A percentile compares a stretch with the other conserved stretches of the same genome.
These are phyloP conservation scores for Plenodomus biglobosus DNA, from an alignment of 2,329 filamentous ascomycete species.

Conservation along the genomic window DNA sequence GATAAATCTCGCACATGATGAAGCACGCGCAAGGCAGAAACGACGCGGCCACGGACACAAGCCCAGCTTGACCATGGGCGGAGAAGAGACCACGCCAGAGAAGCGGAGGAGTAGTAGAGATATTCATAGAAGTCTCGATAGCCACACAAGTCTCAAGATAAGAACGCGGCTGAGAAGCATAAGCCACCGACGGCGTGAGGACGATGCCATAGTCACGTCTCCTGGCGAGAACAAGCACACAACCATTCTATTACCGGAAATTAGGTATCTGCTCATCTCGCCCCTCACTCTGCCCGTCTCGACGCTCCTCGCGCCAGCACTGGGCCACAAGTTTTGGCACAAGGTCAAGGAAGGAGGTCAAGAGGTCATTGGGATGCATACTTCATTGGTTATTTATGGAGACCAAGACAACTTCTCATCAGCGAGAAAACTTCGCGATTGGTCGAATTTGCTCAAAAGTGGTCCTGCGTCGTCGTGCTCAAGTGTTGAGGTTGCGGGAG, in stretches of 20 bases:
- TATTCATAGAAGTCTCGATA: constrained; percentile 34
- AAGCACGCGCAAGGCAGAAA: constrained; percentile 18
- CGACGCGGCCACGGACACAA: constrained; percentile 34
- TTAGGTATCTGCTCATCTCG: constrained; percentile 51
- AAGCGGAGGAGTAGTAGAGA: constrained; percentile 48
- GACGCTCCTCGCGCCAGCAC: constrained; percentile 34
- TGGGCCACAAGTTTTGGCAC: constrained; percentile 34
- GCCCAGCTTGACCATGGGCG: constrained; percentile 46
- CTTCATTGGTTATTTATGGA: constrained; percentile 72
- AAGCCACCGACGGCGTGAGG: constrained; percentile 25
- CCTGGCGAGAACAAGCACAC: background rate
- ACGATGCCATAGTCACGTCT: constrained; percentile 8
- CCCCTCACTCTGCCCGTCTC: constrained; percentile 51
- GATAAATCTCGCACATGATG: constrained; percentile 23
- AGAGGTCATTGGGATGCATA: constrained; percentile 27
- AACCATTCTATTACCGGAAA: constrained; percentile 20
- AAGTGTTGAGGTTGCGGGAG: constrained; percentile 50
- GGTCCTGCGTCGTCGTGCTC: constrained; percentile 38
- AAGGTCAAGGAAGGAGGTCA: constrained; percentile 10
- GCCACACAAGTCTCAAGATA: constrained; percentile 41
- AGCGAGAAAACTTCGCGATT: constrained; percentile 63
- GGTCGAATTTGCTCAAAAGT: constrained; percentile 60
- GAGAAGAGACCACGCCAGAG: constrained; percentile 50
- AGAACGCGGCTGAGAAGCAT: constrained; percentile 29
- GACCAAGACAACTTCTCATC: constrained; percentile 74